Evolutionary conservation across 2,329 filamentous ascomycete species (phyloP), one percentile per base, ranked within the genome.

Genomic region (Paecilomyces dactylethromorphus): DNA sequence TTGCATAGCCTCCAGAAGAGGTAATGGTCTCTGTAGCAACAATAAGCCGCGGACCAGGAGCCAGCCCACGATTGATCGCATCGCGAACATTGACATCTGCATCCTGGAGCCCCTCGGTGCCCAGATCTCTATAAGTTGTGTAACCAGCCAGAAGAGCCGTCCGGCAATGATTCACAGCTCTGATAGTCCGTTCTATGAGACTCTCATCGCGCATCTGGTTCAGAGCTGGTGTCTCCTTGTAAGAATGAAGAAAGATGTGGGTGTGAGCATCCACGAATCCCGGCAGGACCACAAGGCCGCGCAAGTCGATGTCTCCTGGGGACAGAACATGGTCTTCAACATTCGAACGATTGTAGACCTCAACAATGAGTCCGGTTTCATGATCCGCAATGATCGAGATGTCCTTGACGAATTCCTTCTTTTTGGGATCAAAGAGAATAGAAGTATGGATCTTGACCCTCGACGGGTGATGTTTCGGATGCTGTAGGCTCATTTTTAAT

Each of bases 231-330:
- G 39, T 45, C 8, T 45, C 39, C 39, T 45, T 45, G 64, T 81
- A 81, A 0, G 77, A 69, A 65, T 84, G 82, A 7, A 84, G 71
- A 62, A 84, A 83, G n/a, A 84, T 76, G 64, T 84, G 82, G 0
- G 81, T 82, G 62, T 84, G 81, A 0, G 81, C 78, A 65, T 84
- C 82, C 3, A 84, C 81, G 4, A 84, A 71, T 10, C 81, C 82
- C 0, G 82, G 81, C 55, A 84, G 72, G 4, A 82, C 79, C 22
- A 78, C 72, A 58, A 79, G 75, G 58, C 80, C 79, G 10, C 82
- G 78, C n/a, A 86, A 77, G 59, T 85, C 81, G 39, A 45, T 45
- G 21, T 45, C 39, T 18, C 21, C 39, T 18, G 15, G 15, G 10
- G 39, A 10, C 15, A 45, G 10, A 45, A 45, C 3, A 8, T 45